A percentile compares a stretch with the other conserved stretches of the same genome.
Evolutionary conservation across 2,329 filamentous ascomycete species (phyloP).

Genomic region (Thelonectria rubi): DNA sequence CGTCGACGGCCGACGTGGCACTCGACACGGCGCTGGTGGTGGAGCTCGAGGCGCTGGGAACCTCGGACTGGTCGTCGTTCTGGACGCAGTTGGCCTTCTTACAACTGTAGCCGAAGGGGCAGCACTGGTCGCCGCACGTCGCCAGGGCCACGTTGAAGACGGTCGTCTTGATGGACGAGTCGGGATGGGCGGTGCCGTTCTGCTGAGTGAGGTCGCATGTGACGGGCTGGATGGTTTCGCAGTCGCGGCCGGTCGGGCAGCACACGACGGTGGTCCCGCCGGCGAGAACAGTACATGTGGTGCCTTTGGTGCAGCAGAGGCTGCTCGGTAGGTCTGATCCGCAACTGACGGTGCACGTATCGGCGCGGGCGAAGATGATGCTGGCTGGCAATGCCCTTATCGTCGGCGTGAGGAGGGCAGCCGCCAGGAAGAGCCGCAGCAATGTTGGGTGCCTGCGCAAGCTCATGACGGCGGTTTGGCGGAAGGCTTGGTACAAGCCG

Average conservation of each 20-base stretch:
- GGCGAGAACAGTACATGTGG: constrained; percentile 69
- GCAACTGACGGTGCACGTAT: constrained; percentile 65
- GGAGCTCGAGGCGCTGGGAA: constrained; percentile 44
- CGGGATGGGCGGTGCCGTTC: constrained; percentile 64
- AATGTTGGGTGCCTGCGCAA: constrained; percentile 34
- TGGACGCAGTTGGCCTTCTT: constrained; percentile 59
- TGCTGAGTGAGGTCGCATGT: constrained; percentile 70
- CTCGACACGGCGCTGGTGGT: constrained; percentile 36
- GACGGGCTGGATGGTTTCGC: constrained; percentile 69
- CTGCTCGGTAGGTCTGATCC: constrained; percentile 63
- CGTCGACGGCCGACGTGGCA: constrained; percentile 22
- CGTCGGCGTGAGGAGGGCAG: constrained; percentile 48
- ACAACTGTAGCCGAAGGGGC: constrained; percentile 78
- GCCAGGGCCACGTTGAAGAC: constrained; percentile 64
- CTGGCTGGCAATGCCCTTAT: constrained; percentile 51
- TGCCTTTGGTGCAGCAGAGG: constrained; percentile 71
- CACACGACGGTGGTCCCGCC: constrained; percentile 74
- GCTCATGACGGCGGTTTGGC: constrained; percentile 27
- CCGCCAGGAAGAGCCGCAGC: constrained; percentile 51
- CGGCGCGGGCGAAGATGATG: constrained; percentile 54
- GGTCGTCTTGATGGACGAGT: constrained; percentile 72
- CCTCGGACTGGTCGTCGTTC: constrained; percentile 59
- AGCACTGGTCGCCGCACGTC: constrained; percentile 69
- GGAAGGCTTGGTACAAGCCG: constrained; percentile 5
- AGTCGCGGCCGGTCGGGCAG: constrained; percentile 69